Base-by-base conservation (phyloP, 805 yeast species). In the Lachancea waltii region DNA sequence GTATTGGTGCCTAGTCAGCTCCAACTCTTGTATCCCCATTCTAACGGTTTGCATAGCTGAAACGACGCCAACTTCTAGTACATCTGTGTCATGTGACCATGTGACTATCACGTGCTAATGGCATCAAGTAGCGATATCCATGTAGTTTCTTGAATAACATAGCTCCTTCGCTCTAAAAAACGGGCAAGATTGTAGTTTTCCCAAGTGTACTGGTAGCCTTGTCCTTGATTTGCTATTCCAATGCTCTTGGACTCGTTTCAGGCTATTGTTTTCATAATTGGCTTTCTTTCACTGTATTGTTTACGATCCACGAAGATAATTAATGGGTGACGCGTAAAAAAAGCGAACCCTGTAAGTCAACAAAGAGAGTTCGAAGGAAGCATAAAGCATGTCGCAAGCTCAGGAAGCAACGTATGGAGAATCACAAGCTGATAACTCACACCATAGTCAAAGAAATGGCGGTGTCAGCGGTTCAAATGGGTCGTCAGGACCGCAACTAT, bases 361-460 rank as follows among this genome's bases (percentile, higher is more conserved):
- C 4, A 17, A 14, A 14, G 5, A 10, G 23, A 33, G 13, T 25
- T n/a, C 28, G 18, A 11, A 30, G 33, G 13, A 17, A 22, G 13
- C 22, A 4, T 7, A 33, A 10, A 24, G 15, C n/a, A 45, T 45
- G 44, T 40, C 46, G 11, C 39, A 40, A 30, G 40, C 35, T n/a
- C 40, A 33, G 35, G 46, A 40, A 22, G 26, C 33, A 19, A 30
- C 30, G n/a, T 38, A 39, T 33, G 40, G 27, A 22, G 46, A 45
- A 15, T 42, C 44, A 11, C 41, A 37, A 21, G 41, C 33, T 5
- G 32, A 14, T 7, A 26, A 20, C 11, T 21, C 27, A 14, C 29
- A 22, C n/a, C 7, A 13, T 5, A 25, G 35, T 23, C 35, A 22
- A 18, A 24, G 35, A 30, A 24, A 36, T 17, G 41, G 35, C 13